A percentile compares a stretch with the other conserved stretches of the same genome.
phyloP scores from a whole-genome alignment of 331 rosid species.

The Acacia pycnantha region DNA sequence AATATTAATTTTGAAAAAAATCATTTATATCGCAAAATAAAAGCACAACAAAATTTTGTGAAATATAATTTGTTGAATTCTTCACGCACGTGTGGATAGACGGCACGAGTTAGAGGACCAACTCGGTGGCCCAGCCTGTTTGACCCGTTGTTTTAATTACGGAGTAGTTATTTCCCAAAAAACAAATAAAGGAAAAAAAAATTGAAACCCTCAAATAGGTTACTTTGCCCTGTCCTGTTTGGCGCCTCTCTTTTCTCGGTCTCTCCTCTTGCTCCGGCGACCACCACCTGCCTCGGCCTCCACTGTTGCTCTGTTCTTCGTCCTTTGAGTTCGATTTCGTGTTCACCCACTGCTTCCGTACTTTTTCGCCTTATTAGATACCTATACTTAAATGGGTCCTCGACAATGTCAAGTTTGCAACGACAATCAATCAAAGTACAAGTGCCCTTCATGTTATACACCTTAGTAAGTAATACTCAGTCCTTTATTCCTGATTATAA shows the following conservation, averaged over 20 bases:
- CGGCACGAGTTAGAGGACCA: not conserved
- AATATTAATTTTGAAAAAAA: no score
- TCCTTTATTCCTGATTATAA: not conserved
- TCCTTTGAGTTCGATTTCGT: not conserved
- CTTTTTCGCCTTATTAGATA: not conserved
- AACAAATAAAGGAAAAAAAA: not conserved
- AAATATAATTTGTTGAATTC: no score
- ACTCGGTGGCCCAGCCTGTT: not conserved
- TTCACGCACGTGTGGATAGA: no score
- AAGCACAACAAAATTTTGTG: no score
- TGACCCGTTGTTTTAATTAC: not conserved
- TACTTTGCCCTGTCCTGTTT: not conserved
- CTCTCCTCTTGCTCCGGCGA: not conserved
- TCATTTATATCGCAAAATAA: no score
- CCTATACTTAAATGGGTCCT: constrained; percentile 52
- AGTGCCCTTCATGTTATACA: constrained; percentile 67
- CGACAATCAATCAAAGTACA: constrained; percentile 61
- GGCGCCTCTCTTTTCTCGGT: not conserved
- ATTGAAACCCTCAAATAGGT: not conserved
- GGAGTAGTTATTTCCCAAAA: not conserved
- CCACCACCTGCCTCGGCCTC: not conserved
- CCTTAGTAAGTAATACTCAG: constrained; percentile 57
- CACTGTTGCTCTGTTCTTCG: not conserved
- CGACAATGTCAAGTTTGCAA: constrained; percentile 63
- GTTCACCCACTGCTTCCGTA: not conserved